Evolutionary conservation across 805 yeast genomes (phyloP).

Genomic region (Cyberlindnera maclurae): DNA sequence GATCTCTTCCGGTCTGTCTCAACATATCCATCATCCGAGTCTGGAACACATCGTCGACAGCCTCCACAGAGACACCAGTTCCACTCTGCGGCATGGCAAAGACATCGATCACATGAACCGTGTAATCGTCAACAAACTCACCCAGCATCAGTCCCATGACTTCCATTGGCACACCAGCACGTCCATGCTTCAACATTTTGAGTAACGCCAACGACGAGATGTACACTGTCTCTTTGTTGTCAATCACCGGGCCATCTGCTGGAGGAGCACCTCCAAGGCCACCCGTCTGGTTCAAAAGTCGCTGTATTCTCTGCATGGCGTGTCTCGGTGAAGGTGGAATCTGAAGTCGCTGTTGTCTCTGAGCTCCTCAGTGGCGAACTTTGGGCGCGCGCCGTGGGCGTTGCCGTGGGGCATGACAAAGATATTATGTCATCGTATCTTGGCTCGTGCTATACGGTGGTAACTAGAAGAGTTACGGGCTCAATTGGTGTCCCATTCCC

Average conservation of each 20-base stretch:
- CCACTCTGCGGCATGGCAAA: conserved; percentile 99
- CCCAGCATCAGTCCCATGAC: conserved; percentile 99
- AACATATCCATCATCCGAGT: conserved; percentile 99
- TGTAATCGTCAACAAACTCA: conserved; percentile 94
- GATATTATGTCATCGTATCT: background rate
- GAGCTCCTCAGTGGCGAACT: conserved; percentile 1
- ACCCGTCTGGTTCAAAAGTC: conserved; percentile 34
- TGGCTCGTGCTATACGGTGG: background rate
- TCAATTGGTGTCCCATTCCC: no score
- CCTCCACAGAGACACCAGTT: conserved; percentile 98
- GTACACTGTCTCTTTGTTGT: conserved; percentile 93
- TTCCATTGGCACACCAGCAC: conserved; percentile 86
- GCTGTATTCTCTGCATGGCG: conserved; percentile 36
- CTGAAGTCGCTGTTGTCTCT: background rate
- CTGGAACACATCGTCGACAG: conserved; percentile 98
- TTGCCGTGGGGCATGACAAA: background rate
- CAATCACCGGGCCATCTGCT: conserved; percentile 77
- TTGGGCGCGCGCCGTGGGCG: no score
- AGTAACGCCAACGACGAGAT: conserved; percentile 91
- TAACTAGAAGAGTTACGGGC: no score
- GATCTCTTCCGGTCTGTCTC: conserved; percentile 97
- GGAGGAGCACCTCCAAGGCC: conserved; percentile 40
- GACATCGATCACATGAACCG: conserved; percentile 95
- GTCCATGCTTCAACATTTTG: conserved; percentile 96
- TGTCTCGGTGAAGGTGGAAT: background rate